Conservation (phyloP, 164 flowering plant genomes). For the Aristolochia fimbriata region DNA sequence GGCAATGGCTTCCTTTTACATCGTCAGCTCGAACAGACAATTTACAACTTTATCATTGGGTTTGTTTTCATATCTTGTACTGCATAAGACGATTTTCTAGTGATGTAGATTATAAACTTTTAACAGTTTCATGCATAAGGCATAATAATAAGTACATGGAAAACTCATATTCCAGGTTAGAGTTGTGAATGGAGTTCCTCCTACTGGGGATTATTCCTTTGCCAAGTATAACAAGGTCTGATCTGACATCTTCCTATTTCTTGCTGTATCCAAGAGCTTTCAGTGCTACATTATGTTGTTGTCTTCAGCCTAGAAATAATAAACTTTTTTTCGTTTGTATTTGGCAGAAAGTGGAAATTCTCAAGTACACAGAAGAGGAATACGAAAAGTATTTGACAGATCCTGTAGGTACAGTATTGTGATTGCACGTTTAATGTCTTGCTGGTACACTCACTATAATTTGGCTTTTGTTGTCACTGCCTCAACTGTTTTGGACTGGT, state of each 20-base stretch:
- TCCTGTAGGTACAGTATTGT: slow-evolving; percentile 65
- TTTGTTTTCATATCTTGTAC: slow-evolving; percentile 12
- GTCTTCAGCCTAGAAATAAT: neutral
- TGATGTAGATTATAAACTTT: neutral
- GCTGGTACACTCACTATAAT: neutral
- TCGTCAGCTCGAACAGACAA: slow-evolving; percentile 83
- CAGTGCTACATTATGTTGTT: neutral
- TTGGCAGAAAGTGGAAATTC: slow-evolving; percentile 66
- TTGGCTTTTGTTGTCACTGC: neutral
- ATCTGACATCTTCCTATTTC: neutral
- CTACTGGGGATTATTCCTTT: slow-evolving; percentile 92
- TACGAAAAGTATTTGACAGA: slow-evolving; percentile 81
- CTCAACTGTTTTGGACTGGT: too few relatives aligned
- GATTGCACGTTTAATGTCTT: slow-evolving; percentile 2
- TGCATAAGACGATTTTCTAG: neutral
- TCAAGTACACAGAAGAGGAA: slow-evolving; percentile 92
- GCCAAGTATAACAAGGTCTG: slow-evolving; percentile 93
- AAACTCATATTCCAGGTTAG: slow-evolving; percentile 51
- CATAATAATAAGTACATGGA: neutral
- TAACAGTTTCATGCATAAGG: neutral
- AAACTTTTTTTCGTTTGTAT: slow-evolving; percentile 3
- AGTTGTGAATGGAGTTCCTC: slow-evolving; percentile 91
- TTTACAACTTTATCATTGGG: slow-evolving; percentile 95
- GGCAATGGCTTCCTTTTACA: slow-evolving; percentile 97
- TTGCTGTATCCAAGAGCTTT: neutral